Evolutionary conservation across 2,329 filamentous ascomycete species (phyloP).

Genomic region (Alternaria conjuncta): DNA sequence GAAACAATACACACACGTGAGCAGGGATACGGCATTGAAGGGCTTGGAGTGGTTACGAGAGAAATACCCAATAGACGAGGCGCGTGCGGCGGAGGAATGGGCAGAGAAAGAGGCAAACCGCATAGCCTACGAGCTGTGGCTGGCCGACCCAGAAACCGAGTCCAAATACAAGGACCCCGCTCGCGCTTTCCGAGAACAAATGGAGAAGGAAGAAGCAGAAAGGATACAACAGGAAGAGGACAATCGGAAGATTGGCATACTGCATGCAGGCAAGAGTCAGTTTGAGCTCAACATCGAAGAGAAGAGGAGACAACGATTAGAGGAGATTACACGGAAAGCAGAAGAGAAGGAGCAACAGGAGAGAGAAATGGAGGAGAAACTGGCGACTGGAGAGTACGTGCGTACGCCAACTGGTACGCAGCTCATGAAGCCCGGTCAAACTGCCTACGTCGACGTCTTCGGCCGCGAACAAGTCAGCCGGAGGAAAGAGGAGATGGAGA

Average conservation of each 20-base stretch:
- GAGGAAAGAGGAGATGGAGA: slow-evolving; percentile 36
- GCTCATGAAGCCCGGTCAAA: slow-evolving; percentile 46
- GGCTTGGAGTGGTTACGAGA: slow-evolving; percentile 47
- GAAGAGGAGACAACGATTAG: slow-evolving; percentile 39
- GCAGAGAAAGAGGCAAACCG: slow-evolving; percentile 48
- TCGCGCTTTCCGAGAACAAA: slow-evolving; percentile 40
- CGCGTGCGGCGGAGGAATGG: slow-evolving; percentile 49
- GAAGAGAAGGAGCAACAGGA: slow-evolving; percentile 42
- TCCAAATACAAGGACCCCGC: slow-evolving; percentile 49
- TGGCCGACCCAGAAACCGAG: slow-evolving; percentile 47
- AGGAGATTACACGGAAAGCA: slow-evolving; percentile 35
- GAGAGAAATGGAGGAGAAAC: slow-evolving; percentile 38
- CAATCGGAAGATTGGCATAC: slow-evolving; percentile 40
- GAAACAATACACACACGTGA: slow-evolving; percentile 35
- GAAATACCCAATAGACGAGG: slow-evolving; percentile 49
- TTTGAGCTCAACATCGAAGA: slow-evolving; percentile 45
- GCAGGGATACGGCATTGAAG: slow-evolving; percentile 33
- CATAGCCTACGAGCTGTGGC: slow-evolving; percentile 48
- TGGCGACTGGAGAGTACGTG: slow-evolving; percentile 43
- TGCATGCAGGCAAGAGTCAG: slow-evolving; percentile 42
- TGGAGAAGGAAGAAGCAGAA: slow-evolving; percentile 41
- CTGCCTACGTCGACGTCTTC: slow-evolving; percentile 43
- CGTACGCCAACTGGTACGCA: slow-evolving; percentile 41
- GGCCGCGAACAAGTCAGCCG: slow-evolving; percentile 41
- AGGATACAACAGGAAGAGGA: slow-evolving; percentile 29